These are phyloP conservation scores for Quercus bicolor DNA, from an alignment of 306 rosid species.

Conservation along the genomic window DNA sequence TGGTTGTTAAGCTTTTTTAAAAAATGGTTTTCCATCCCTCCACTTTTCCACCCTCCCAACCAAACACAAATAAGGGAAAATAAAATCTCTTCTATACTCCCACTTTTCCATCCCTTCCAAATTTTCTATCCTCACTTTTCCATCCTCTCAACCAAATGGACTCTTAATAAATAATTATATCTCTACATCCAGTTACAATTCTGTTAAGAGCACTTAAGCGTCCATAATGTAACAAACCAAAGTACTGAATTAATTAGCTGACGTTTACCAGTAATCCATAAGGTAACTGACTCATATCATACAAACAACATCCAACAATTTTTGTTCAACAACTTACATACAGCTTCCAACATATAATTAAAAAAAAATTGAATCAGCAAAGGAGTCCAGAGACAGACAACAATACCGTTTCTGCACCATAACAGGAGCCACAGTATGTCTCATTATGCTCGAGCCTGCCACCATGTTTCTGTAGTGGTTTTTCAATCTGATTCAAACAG, in stretches of 20 bases:
- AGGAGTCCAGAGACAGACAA: conserved; percentile 8
- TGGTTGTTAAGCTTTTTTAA: no score
- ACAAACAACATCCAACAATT: not conserved
- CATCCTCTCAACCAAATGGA: no score
- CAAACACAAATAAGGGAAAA: no score
- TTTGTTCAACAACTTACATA: conserved; percentile 6
- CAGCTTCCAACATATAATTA: not conserved
- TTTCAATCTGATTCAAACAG: conserved; percentile 66
- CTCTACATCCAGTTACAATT: not conserved
- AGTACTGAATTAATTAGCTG: not conserved
- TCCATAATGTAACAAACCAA: not conserved
- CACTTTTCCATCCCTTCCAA: no score
- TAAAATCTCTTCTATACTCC: no score
- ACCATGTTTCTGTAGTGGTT: conserved; percentile 92
- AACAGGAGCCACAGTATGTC: conserved; percentile 98
- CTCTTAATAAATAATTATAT: not conserved
- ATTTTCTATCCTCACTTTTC: no score
- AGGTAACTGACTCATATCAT: not conserved
- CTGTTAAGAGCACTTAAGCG: not conserved
- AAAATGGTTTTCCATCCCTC: no score
- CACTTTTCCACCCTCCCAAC: no score
- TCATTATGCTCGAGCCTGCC: conserved; percentile 98
- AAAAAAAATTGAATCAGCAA: not conserved
- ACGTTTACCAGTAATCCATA: not conserved
- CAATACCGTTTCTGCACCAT: conserved; percentile 86